A percentile compares a stretch with the other conserved stretches of the same genome.
These are phyloP conservation scores for Metschnikowia cubensis DNA, from an alignment of 805 yeast species.

Conservation along the genomic window DNA sequence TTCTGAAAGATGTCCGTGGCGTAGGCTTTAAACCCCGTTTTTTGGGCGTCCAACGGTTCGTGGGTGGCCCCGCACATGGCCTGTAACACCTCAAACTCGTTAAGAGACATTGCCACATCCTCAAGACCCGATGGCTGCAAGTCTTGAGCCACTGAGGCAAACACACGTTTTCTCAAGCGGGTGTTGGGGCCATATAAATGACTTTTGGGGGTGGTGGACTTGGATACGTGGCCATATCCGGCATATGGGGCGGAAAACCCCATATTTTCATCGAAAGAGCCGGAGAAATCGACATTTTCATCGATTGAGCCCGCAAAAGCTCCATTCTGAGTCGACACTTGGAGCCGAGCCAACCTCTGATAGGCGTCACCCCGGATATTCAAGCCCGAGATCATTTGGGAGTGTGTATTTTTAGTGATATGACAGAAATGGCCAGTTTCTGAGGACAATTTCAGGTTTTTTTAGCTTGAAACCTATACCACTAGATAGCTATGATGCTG, in stretches of 20 bases:
- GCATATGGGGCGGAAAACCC: no score
- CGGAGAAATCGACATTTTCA: background rate
- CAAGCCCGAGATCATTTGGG: background rate
- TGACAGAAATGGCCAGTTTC: no score
- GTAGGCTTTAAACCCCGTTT: constrained; percentile 8
- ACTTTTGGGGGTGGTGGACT: no score
- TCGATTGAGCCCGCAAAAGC: background rate
- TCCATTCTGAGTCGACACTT: constrained; percentile 7
- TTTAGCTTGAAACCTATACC: no score
- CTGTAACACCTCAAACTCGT: constrained; percentile 52
- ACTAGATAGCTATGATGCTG: no score
- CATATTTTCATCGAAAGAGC: background rate
- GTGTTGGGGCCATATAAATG: no score
- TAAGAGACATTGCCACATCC: constrained; percentile 42
- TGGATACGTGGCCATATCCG: no score
- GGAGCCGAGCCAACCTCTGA: constrained; percentile 32
- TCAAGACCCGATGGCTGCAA: background rate
- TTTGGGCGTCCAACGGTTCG: background rate
- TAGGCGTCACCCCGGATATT: constrained; percentile 37
- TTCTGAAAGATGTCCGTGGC: constrained; percentile 43
- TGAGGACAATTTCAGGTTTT: no score
- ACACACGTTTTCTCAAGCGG: background rate
- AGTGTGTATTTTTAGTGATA: background rate
- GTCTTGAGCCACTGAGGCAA: background rate
- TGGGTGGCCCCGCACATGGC: constrained; percentile 46